Evolutionary conservation across 2,329 filamentous ascomycete species (phyloP).

Genomic region (Sporothrix mexicana): DNA sequence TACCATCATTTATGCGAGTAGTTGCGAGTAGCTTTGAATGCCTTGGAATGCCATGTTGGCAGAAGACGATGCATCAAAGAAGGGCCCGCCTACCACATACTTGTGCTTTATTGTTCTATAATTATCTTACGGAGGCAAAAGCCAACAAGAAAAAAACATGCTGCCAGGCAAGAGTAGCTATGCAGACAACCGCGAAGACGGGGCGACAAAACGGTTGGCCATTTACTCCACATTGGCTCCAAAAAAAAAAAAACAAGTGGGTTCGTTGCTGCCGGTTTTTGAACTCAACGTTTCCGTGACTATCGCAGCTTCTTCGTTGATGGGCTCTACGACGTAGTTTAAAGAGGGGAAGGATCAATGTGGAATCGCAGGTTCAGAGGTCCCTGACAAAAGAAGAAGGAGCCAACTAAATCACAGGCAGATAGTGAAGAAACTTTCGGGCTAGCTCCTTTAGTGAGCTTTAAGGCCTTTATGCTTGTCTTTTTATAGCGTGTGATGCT

Average conservation of each 20-base stretch:
- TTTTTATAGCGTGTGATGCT: background rate
- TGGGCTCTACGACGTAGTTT: background rate
- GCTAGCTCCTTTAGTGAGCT: background rate
- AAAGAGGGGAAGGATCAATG: background rate
- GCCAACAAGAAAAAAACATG: background rate
- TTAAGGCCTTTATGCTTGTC: background rate
- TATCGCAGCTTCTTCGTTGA: background rate
- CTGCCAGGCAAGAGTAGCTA: background rate
- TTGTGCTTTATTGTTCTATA: constrained; percentile 5
- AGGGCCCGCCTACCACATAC: background rate
- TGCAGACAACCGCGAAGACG: background rate
- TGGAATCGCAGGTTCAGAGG: background rate
- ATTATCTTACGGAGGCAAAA: constrained; percentile 13
- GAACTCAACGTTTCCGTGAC: background rate
- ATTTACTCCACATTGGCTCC: background rate
- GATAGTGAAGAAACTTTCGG: background rate
- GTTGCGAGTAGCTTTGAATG: background rate
- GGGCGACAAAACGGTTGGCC: constrained; percentile 14
- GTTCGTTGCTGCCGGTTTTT: background rate
- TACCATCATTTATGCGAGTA: background rate
- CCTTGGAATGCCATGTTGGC: constrained; percentile 21
- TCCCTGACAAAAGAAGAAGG: constrained; percentile 15
- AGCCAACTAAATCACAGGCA: constrained; percentile 1
- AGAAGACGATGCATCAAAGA: constrained; percentile 4
- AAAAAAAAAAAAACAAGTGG: background rate